Conservation (phyloP, 441 rosid genomes). For the Erodium trifolium region DNA sequence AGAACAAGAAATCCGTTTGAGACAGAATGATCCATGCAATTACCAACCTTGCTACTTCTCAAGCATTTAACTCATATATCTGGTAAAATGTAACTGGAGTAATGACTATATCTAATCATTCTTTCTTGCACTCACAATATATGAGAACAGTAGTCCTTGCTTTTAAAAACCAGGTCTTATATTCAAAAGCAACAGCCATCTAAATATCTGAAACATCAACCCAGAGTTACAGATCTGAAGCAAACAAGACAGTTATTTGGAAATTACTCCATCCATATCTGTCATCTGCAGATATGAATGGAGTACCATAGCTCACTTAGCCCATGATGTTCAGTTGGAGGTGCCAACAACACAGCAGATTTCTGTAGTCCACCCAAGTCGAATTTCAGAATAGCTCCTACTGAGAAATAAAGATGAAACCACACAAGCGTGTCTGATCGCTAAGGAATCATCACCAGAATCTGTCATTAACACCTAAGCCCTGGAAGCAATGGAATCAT, state of each 20-base stretch:
- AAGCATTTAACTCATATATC: too few relatives aligned
- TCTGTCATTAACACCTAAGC: background rate
- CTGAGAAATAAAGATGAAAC: too few relatives aligned
- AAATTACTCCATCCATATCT: constrained; percentile 15
- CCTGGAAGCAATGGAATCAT: constrained; percentile 2
- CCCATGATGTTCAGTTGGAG: constrained; percentile 20
- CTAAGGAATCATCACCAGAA: background rate
- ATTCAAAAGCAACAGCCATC: constrained; percentile 23
- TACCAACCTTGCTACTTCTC: constrained; percentile 5
- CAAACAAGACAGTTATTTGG: constrained; percentile 16
- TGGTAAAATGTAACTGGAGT: too few relatives aligned
- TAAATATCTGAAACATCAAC: constrained; percentile 24
- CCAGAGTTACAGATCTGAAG: constrained; percentile 22
- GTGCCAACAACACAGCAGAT: constrained; percentile 11
- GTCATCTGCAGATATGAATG: constrained; percentile 9
- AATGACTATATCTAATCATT: too few relatives aligned
- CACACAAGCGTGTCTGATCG: too few relatives aligned
- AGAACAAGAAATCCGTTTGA: constrained; percentile 14
- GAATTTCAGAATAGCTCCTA: background rate
- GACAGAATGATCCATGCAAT: constrained; percentile 7
- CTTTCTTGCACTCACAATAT: constrained; percentile 16
- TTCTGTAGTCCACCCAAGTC: background rate
- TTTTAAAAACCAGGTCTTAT: constrained; percentile 22
- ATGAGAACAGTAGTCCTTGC: constrained; percentile 13
- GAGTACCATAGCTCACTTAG: constrained; percentile 16